Evolutionary conservation across 2,329 filamentous ascomycete genomes (phyloP).

Genomic region (Cladosporium sp.): DNA sequence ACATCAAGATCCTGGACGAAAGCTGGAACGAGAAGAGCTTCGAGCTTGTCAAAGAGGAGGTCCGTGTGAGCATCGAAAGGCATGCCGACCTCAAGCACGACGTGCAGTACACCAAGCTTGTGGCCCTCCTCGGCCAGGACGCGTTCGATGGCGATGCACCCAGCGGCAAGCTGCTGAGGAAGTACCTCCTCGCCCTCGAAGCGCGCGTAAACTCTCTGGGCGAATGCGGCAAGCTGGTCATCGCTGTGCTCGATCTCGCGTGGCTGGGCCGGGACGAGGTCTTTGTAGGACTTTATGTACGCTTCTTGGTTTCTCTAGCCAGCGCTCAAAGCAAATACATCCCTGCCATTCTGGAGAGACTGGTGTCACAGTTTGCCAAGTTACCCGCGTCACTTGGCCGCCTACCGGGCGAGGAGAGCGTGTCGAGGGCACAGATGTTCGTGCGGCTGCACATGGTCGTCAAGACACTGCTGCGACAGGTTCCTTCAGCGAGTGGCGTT

Average conservation of each 20-base stretch:
- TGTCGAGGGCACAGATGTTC: slow-evolving; percentile 66
- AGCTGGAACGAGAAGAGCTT: slow-evolving; percentile 52
- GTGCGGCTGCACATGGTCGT: slow-evolving; percentile 74
- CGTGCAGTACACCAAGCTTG: slow-evolving; percentile 56
- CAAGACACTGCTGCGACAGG: slow-evolving; percentile 73
- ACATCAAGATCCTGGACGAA: slow-evolving; percentile 48
- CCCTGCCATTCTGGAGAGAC: slow-evolving; percentile 71
- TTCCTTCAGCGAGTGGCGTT: slow-evolving; percentile 73
- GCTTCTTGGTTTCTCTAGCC: slow-evolving; percentile 64
- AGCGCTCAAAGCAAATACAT: slow-evolving; percentile 82
- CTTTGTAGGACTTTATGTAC: slow-evolving; percentile 58
- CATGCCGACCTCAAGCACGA: slow-evolving; percentile 53
- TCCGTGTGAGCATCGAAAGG: slow-evolving; percentile 51
- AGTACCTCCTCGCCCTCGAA: slow-evolving; percentile 60
- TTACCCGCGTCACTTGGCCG: slow-evolving; percentile 56
- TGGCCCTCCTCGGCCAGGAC: slow-evolving; percentile 32
- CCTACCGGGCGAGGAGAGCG: slow-evolving; percentile 55
- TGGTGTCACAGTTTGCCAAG: slow-evolving; percentile 74
- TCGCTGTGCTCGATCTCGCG: slow-evolving; percentile 58
- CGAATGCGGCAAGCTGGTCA: slow-evolving; percentile 59
- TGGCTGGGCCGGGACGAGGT: slow-evolving; percentile 63
- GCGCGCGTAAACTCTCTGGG: slow-evolving; percentile 57
- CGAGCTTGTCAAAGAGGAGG: slow-evolving; percentile 62
- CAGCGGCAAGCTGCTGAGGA: slow-evolving; percentile 53
- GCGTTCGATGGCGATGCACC: slow-evolving; percentile 45